These are phyloP conservation scores for Tricholoma terreum DNA, from an alignment of 768 basidiomycete genomes.

Conservation along the genomic window DNA sequence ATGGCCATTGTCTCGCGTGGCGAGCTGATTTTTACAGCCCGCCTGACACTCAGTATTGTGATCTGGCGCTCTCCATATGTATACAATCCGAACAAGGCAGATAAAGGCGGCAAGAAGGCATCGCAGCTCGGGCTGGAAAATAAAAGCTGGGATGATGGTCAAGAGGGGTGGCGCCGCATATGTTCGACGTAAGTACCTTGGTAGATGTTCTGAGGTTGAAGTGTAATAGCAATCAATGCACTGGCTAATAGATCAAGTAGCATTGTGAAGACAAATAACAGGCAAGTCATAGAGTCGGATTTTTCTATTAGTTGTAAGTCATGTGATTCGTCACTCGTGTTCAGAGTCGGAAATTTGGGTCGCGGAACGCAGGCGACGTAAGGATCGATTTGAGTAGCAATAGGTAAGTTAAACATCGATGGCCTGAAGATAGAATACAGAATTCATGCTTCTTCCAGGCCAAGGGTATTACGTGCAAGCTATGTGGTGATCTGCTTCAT, in stretches of 20 bases:
- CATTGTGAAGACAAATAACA: not conserved
- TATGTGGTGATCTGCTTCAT: conserved; percentile 1
- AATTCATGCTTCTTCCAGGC: not conserved
- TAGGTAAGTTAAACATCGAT: not conserved
- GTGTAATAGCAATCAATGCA: not conserved
- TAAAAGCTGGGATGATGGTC: not conserved
- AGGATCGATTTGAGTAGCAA: not conserved
- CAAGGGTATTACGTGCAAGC: not conserved
- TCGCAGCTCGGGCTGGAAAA: not conserved
- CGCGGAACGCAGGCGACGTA: too few species aligned
- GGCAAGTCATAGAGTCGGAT: too few species aligned
- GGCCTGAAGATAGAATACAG: not conserved
- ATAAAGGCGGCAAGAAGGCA: not conserved
- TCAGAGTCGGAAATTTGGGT: too few species aligned
- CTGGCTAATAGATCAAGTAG: not conserved
- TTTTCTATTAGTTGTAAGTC: too few species aligned
- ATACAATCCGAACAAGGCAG: not conserved
- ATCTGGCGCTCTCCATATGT: not conserved
- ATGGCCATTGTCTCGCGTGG: not conserved
- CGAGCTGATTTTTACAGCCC: not conserved
- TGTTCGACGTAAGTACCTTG: not conserved
- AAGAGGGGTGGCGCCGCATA: not conserved
- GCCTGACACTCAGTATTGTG: not conserved
- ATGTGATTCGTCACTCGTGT: too few species aligned
- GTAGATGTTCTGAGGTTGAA: not conserved